phyloP scores from a whole-genome alignment of 2,329 filamentous ascomycete species.

The Elsinoe perseae region DNA sequence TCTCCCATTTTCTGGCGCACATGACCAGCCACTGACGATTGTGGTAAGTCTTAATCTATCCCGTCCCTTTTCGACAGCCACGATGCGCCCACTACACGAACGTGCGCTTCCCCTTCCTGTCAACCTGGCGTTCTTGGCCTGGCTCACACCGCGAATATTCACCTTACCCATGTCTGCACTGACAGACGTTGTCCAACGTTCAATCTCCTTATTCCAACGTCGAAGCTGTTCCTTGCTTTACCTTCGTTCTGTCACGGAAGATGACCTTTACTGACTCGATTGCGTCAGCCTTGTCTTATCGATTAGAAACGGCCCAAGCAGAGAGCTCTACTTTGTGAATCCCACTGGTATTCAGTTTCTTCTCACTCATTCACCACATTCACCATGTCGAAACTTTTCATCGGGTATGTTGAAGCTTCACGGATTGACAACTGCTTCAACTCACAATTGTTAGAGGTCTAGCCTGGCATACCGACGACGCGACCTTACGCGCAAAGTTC shows the following conservation, averaged over 20 bases:
- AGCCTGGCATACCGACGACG: conserved; percentile 95
- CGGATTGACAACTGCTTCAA: not conserved
- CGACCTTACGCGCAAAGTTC: conserved; percentile 80
- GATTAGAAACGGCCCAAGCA: conserved; percentile 2
- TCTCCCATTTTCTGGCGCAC: not conserved
- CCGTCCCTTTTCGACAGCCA: conserved; percentile 2
- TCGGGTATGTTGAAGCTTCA: conserved; percentile 54
- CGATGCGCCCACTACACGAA: conserved; percentile 3
- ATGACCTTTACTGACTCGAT: conserved; percentile 6
- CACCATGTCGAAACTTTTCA: conserved; percentile 85
- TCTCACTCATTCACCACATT: conserved; percentile 1
- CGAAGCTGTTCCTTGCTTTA: conserved; percentile 11
- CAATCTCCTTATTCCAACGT: conserved; percentile 6
- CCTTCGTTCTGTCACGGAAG: not conserved
- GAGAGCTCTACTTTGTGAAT: not conserved
- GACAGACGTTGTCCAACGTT: not conserved
- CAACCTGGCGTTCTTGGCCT: conserved; percentile 7
- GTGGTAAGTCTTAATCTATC: not conserved
- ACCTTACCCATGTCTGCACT: conserved; percentile 2
- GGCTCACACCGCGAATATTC: conserved; percentile 13
- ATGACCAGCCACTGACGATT: not conserved
- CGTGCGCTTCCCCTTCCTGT: conserved; percentile 2
- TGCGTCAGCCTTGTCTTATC: conserved; percentile 1
- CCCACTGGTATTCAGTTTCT: not conserved
- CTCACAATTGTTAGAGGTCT: conserved; percentile 60